Conservation (phyloP, 2,329 filamentous ascomycete species). For the Aspergillus ochraceoroseus region DNA sequence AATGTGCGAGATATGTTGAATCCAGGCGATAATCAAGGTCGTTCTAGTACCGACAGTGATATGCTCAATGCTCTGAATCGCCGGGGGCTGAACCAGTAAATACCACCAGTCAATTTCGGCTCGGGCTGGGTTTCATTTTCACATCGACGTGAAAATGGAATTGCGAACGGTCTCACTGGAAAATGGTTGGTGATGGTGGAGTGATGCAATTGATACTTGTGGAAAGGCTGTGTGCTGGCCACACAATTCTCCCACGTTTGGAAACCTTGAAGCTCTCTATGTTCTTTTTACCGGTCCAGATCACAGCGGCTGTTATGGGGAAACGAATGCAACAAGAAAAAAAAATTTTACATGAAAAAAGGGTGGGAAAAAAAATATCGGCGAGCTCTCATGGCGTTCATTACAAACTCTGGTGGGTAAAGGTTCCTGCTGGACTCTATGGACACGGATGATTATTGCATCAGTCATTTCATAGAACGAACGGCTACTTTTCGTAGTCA, state of each 20-base stretch:
- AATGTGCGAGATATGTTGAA: slow-evolving; percentile 49
- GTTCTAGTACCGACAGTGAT: slow-evolving; percentile 47
- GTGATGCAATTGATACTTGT: neutral
- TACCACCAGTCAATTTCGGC: neutral
- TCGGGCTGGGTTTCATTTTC: neutral
- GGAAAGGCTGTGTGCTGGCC: slow-evolving; percentile 26
- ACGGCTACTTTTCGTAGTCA: neutral
- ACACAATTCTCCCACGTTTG: slow-evolving; percentile 10
- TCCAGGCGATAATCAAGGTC: slow-evolving; percentile 38
- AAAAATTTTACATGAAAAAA: slow-evolving; percentile 7
- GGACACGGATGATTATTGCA: no score
- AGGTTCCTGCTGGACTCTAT: no score
- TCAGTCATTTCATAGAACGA: no score
- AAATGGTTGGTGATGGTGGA: neutral
- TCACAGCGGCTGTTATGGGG: neutral
- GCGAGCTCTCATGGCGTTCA: no score
- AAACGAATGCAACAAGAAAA: slow-evolving; percentile 1
- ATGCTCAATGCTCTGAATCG: slow-evolving; percentile 49
- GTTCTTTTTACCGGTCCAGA: neutral
- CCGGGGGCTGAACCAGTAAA: slow-evolving; percentile 35
- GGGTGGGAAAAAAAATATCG: slow-evolving; percentile 8
- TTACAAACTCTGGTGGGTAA: no score
- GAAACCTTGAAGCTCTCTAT: neutral
- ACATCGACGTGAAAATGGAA: neutral
- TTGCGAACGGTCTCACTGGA: no score